A percentile compares a stretch with the other conserved stretches of the same genome.
phyloP scores from a whole-genome alignment of 192 early-diverging fungal species.

The Gaertneriomyces sp. region DNA sequence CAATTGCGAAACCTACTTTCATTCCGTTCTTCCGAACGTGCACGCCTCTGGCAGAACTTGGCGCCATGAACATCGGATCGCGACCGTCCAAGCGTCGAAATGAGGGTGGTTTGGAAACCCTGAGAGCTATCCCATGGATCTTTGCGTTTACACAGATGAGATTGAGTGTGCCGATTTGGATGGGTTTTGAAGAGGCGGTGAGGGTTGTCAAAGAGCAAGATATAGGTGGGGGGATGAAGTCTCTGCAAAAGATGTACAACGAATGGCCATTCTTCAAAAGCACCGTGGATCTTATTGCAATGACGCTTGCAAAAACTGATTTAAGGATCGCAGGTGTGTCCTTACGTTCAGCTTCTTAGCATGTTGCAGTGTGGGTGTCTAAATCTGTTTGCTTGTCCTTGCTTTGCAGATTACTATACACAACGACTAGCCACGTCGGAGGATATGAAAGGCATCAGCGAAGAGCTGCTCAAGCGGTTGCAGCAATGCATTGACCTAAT shows the following conservation, averaged over 20 bases:
- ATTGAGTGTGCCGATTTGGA: slow-evolving; percentile 34
- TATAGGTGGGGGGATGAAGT: slow-evolving; percentile 15
- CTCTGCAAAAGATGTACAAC: slow-evolving; percentile 33
- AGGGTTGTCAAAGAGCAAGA: slow-evolving; percentile 9
- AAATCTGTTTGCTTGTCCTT: background rate
- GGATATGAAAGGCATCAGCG: slow-evolving; percentile 17
- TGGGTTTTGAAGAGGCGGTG: slow-evolving; percentile 34
- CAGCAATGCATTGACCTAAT: slow-evolving; percentile 16
- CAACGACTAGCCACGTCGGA: slow-evolving; percentile 13
- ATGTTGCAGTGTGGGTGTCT: background rate
- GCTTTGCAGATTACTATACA: slow-evolving; percentile 30
- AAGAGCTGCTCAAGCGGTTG: slow-evolving; percentile 19
- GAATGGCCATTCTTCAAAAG: slow-evolving; percentile 39
- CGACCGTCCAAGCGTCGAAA: slow-evolving; percentile 29
- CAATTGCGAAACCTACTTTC: slow-evolving; percentile 32
- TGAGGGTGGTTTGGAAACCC: slow-evolving; percentile 33
- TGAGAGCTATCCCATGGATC: slow-evolving; percentile 40
- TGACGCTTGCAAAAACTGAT: slow-evolving; percentile 31
- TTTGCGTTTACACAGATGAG: slow-evolving; percentile 40
- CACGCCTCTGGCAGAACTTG: slow-evolving; percentile 31
- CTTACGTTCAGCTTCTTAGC: background rate
- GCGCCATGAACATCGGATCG: slow-evolving; percentile 35
- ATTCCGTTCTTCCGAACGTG: slow-evolving; percentile 29
- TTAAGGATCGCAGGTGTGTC: slow-evolving; percentile 15
- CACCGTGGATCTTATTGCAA: slow-evolving; percentile 31